A percentile compares a stretch with the other conserved stretches of the same genome.
phyloP scores from a whole-genome alignment of 495 filamentous ascomycete species.

The Annulohypoxylon moriforme region DNA sequence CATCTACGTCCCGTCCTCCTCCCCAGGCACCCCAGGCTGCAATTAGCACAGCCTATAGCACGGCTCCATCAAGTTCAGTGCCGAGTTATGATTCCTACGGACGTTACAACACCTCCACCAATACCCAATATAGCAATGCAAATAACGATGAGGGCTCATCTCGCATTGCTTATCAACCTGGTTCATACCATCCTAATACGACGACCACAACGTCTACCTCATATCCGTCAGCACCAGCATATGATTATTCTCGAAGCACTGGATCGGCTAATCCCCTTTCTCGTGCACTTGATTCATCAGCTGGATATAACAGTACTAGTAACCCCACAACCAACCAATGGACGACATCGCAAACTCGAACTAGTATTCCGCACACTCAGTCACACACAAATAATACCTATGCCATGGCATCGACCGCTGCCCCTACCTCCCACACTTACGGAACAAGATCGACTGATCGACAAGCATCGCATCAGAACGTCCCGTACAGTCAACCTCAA shows the following conservation, averaged over 20 bases:
- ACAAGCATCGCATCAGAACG: constrained; percentile 23
- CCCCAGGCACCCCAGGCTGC: constrained; percentile 39
- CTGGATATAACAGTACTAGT: constrained; percentile 28
- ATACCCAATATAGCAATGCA: constrained; percentile 37
- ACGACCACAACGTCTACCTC: constrained; percentile 37
- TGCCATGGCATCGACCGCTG: constrained; percentile 29
- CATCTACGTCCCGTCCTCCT: constrained; percentile 37
- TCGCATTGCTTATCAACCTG: constrained; percentile 44
- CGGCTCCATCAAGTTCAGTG: constrained; percentile 30
- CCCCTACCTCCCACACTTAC: constrained; percentile 37
- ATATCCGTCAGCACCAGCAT: constrained; percentile 35
- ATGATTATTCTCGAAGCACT: constrained; percentile 42
- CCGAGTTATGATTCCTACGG: constrained; percentile 43
- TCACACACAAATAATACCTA: constrained; percentile 31
- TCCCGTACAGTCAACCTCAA: constrained; percentile 41
- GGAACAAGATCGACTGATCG: constrained; percentile 26
- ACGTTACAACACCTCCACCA: constrained; percentile 38
- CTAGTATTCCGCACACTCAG: constrained; percentile 24
- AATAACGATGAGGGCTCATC: constrained; percentile 36
- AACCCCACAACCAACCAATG: constrained; percentile 35
- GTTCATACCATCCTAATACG: constrained; percentile 40
- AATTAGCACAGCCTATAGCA: constrained; percentile 31
- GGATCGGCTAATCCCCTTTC: constrained; percentile 40
- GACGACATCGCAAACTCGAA: constrained; percentile 41
- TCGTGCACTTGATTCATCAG: constrained; percentile 34